Evolutionary conservation across 441 rosid species (phyloP).

Genomic region (Euphorbia schlechtendalii): DNA sequence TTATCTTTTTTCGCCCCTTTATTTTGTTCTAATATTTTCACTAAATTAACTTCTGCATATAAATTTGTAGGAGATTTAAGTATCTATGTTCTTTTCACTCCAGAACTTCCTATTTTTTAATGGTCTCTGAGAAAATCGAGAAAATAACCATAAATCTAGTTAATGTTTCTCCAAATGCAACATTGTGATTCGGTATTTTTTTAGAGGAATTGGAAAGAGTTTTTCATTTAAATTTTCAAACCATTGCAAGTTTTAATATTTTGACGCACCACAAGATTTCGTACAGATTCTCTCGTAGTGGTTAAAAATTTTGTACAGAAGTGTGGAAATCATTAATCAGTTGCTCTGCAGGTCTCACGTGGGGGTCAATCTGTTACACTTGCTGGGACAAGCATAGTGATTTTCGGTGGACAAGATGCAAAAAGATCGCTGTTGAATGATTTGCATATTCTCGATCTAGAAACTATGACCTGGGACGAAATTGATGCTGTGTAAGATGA

Average conservation of each 20-base stretch:
- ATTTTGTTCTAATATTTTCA: not conserved
- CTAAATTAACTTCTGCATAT: not conserved
- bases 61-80: not conserved
- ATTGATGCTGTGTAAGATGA: slow-evolving; percentile 79
- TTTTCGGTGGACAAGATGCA: slow-evolving; percentile 98
- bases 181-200: not conserved
- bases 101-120: slow-evolving; percentile 6
- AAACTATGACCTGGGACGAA: slow-evolving; percentile 99
- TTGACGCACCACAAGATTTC: not conserved
- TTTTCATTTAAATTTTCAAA: slow-evolving; percentile 1
- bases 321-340: not conserved
- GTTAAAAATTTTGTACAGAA: slow-evolving; percentile 4
- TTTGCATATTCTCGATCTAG: slow-evolving; percentile 91
- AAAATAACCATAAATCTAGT: not conserved
- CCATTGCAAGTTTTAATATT: not conserved
- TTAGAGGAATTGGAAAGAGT: not conserved
- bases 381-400: slow-evolving; percentile 79
- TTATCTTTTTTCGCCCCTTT: slow-evolving; percentile 11
- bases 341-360: slow-evolving; percentile 69
- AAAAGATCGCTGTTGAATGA: slow-evolving; percentile 86
- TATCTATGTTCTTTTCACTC: not conserved
- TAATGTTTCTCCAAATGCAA: not conserved
- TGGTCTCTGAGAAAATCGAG: slow-evolving; percentile 4
- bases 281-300: slow-evolving; percentile 3
- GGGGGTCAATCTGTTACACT: slow-evolving; percentile 93